Percentiles rank a stretch among this genome's conserved stretches.
Evolutionary conservation across 805 yeast genomes (phyloP).

Genomic region (Millerozyma acaciae): DNA sequence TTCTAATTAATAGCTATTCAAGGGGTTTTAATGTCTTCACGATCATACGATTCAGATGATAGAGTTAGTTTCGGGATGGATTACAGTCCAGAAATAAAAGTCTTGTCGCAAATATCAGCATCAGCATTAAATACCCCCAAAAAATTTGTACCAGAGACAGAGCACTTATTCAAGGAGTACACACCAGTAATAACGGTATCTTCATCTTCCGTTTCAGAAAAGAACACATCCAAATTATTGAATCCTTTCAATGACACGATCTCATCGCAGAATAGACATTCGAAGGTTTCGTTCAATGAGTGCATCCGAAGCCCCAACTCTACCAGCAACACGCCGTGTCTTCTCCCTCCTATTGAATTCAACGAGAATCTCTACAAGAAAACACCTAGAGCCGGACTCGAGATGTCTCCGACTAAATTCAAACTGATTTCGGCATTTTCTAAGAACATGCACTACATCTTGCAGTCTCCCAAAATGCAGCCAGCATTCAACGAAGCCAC

Average conservation of each 20-base stretch:
- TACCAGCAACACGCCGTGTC: neutral
- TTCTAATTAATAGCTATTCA: too few relatives aligned
- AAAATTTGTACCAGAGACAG: neutral
- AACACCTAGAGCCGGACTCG: neutral
- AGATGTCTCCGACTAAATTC: neutral
- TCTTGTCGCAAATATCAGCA: neutral
- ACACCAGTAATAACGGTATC: constrained; percentile 4
- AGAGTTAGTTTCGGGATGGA: neutral
- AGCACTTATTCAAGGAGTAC: constrained; percentile 1
- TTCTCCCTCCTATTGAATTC: constrained; percentile 3
- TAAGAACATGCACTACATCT: neutral
- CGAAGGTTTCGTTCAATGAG: constrained; percentile 2
- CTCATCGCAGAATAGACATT: constrained; percentile 4
- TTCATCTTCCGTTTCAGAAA: constrained; percentile 3
- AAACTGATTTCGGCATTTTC: neutral
- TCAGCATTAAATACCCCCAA: constrained; percentile 1
- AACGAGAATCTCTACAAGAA: neutral
- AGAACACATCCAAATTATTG: constrained; percentile 2
- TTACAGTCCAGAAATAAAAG: constrained; percentile 1
- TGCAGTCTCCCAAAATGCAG: neutral
- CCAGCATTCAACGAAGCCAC: neutral
- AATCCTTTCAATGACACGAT: constrained; percentile 7
- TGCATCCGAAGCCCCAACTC: neutral
- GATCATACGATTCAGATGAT: constrained; percentile 1
- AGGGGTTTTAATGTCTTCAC: constrained; percentile 3